Conservation (phyloP, 202 grass and related monocot species). For the Dendrocalamus latiflorus region DNA sequence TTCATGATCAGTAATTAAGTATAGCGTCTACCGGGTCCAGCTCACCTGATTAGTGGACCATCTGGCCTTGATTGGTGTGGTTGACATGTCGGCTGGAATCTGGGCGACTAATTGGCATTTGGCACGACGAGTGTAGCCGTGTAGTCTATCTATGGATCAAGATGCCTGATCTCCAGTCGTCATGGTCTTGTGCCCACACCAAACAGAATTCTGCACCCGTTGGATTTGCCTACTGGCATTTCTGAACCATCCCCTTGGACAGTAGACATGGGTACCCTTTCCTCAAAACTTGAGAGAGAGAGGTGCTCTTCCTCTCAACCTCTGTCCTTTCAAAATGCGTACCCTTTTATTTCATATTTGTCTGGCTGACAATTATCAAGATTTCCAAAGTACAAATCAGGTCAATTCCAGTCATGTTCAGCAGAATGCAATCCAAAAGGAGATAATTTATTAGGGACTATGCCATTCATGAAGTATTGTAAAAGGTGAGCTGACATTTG, state of each 20-base stretch:
- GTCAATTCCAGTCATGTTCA: not conserved
- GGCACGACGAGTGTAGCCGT: not conserved
- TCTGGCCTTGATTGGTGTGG: not conserved
- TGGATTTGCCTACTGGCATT: not conserved
- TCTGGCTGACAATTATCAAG: not conserved
- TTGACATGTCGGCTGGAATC: not conserved
- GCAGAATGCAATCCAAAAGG: not conserved
- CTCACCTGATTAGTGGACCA: slow-evolving; percentile 7
- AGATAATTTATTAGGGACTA: not conserved
- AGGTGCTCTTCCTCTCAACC: not conserved
- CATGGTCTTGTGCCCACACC: not conserved
- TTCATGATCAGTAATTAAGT: not conserved
- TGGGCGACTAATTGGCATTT: not conserved
- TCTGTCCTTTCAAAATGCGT: not conserved
- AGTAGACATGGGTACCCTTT: not conserved
- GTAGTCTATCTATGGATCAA: not conserved
- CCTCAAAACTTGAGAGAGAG: not conserved
- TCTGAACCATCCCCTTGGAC: not conserved
- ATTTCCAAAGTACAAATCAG: not conserved
- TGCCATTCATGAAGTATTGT: not conserved
- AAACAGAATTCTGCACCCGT: slow-evolving; percentile 6
- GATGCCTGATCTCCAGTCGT: not conserved
- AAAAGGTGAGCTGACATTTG: not conserved
- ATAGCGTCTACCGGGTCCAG: not conserved
- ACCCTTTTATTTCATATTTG: not conserved